phyloP scores from a whole-genome alignment of 2,329 filamentous ascomycete species.

The Leptographium procerum region DNA sequence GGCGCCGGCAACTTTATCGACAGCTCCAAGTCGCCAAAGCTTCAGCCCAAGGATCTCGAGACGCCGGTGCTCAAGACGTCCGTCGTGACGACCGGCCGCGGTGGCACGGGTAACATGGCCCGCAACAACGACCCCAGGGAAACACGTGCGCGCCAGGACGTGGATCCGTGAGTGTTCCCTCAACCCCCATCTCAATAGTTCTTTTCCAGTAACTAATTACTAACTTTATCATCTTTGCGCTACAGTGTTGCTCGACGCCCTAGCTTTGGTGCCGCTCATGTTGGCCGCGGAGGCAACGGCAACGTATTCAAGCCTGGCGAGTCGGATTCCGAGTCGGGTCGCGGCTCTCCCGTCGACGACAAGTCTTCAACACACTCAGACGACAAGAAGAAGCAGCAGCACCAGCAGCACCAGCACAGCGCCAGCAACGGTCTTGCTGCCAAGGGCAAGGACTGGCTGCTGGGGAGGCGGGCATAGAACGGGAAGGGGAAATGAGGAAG shows the following conservation, averaged over 20 bases:
- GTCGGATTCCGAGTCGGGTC: conserved; percentile 15
- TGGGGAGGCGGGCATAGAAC: conserved; percentile 24
- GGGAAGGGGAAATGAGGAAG: neutral
- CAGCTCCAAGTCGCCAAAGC: conserved; percentile 31
- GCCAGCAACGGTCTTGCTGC: conserved; percentile 20
- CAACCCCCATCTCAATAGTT: neutral
- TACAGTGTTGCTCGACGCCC: conserved; percentile 42
- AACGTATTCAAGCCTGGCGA: conserved; percentile 47
- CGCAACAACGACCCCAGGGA: conserved; percentile 57
- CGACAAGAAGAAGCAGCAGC: conserved; percentile 2
- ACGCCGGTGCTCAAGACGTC: conserved; percentile 75
- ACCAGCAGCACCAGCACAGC: conserved; percentile 12
- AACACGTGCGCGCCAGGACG: conserved; percentile 73
- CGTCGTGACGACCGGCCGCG: conserved; percentile 82
- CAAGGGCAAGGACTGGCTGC: conserved; percentile 38
- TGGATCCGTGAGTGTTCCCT: conserved; percentile 49
- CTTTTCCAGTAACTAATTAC: neutral
- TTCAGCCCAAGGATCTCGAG: conserved; percentile 54
- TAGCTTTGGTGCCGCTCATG: conserved; percentile 49
- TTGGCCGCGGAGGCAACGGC: conserved; percentile 64
- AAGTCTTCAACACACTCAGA: neutral
- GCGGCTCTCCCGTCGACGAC: conserved; percentile 22
- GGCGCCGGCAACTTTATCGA: conserved; percentile 66
- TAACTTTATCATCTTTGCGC: neutral
- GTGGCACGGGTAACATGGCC: conserved; percentile 82